Evolutionary conservation across 2,329 filamentous ascomycete genomes (phyloP), one percentile per base, ranked within the genome.

Genomic region (Colletotrichum lindemuthianum): DNA sequence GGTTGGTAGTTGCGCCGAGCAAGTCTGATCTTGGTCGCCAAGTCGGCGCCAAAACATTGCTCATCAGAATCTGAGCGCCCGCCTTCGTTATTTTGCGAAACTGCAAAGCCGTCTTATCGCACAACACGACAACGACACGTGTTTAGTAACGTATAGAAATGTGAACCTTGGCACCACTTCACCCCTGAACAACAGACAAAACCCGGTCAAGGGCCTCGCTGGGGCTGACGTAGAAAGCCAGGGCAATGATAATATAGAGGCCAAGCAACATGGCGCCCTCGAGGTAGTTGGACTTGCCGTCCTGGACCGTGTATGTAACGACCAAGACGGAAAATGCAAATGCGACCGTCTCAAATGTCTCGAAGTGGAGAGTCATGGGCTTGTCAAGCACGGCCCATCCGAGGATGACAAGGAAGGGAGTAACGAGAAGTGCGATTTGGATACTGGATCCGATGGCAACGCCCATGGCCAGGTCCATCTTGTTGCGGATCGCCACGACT

Each of bases 231-330:
- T 84, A 88, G 72, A 88, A 88, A 13, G 86, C 86, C 39, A 88
- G 75, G 5, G 86, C 86, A 65, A 88, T 88, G 69, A 88, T 88
- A 51, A 83, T 71, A 72, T 88, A 88, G 13, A 88, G 77, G 24
- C 79, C 80, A 61, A 83, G 75, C 54, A 83, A 74, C 87, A 95
- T 91, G 51, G 90, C 90, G 48, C 92, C 92, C 75, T 95, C 92
- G 24, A 95, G 85, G 70, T 95, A 95, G 76, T 95, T 96, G 12
- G 89, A 92, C 76, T 91, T 92, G 72, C 92, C 92, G 72, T 95
- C 92, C 73, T 92, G 89, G 47, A 94, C 90, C 3, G 86, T 91
- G 76, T 88, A 93, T 60, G 87, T 92, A 39, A 93, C 90, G 37
- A 93, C 90, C 45, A 93, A 77, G 2, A 92, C 90, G 9, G 89